These are phyloP conservation scores for Fomitopsis serialis DNA, from an alignment of 768 basidiomycete genomes.

Conservation along the genomic window DNA sequence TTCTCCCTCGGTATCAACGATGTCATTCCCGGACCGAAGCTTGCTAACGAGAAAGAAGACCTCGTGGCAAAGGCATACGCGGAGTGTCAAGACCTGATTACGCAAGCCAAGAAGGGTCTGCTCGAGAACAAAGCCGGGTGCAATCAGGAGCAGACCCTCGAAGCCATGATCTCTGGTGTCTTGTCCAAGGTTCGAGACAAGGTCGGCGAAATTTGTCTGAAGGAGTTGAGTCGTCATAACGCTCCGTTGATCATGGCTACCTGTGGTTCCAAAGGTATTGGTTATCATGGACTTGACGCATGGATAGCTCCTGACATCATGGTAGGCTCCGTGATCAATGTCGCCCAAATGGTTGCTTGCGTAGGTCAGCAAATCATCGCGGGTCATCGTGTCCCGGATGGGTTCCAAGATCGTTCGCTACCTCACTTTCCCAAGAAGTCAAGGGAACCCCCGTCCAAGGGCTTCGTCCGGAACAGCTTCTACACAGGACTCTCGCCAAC, in stretches of 20 bases:
- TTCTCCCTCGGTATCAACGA: slow-evolving; percentile 99
- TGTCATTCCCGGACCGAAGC: slow-evolving; percentile 87
- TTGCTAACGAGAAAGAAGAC: slow-evolving; percentile 76
- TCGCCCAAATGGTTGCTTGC: slow-evolving; percentile 99
- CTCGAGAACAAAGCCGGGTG: slow-evolving; percentile 98
- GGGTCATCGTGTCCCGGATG: slow-evolving; percentile 96
- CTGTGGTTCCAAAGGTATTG: slow-evolving; percentile 92
- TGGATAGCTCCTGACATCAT: slow-evolving; percentile 10
- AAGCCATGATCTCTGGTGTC: slow-evolving; percentile 91
- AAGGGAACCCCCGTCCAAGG: slow-evolving; percentile 92
- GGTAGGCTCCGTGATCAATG: slow-evolving; percentile 94
- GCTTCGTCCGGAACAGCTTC: slow-evolving; percentile 97
- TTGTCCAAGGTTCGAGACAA: slow-evolving; percentile 94
- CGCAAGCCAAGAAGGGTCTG: slow-evolving; percentile 84
- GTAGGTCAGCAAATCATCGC: slow-evolving; percentile 99
- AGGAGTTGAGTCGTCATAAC: slow-evolving; percentile 94
- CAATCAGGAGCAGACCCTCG: slow-evolving; percentile 93
- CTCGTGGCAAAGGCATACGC: slow-evolving; percentile 88
- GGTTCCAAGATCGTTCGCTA: slow-evolving; percentile 98
- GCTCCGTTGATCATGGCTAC: slow-evolving; percentile 98
- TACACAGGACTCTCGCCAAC: slow-evolving; percentile 87
- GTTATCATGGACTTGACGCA: background rate
- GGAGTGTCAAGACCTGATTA: slow-evolving; percentile 81
- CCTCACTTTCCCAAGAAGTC: slow-evolving; percentile 98
- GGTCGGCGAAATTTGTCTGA: slow-evolving; percentile 97